Evolutionary conservation across 2,329 filamentous ascomycete genomes (phyloP).

Genomic region (Trichoderma pleuroti): DNA sequence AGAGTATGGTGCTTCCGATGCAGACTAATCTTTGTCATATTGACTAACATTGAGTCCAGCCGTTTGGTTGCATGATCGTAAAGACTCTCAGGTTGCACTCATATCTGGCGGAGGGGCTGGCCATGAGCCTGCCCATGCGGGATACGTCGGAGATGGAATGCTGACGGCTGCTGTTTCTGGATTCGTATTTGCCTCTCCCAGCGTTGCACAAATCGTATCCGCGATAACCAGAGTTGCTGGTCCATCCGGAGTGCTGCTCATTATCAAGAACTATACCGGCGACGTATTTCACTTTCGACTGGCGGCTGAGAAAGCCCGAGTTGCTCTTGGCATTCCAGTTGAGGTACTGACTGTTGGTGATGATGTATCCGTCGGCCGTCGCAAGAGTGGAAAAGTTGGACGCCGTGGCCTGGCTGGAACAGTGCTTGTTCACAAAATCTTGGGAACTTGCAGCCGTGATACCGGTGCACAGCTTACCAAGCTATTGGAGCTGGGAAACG

Average conservation of each 20-base stretch:
- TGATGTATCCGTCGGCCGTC: not conserved
- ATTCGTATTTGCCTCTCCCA: not conserved
- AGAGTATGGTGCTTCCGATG: not conserved
- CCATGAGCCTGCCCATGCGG: not conserved
- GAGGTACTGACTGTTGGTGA: not conserved
- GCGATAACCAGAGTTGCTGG: not conserved
- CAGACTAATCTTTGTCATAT: not conserved
- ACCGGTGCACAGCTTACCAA: not conserved
- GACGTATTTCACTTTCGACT: not conserved
- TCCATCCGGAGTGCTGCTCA: not conserved
- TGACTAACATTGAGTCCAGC: not conserved
- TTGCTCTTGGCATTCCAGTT: not conserved
- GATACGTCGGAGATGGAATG: slow-evolving; percentile 1
- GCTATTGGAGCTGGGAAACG: not conserved
- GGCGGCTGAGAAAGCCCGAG: not conserved
- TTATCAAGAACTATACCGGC: not conserved
- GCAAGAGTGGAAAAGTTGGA: not conserved
- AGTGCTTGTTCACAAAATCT: not conserved
- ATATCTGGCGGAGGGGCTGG: not conserved
- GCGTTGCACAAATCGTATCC: not conserved
- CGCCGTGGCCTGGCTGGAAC: not conserved
- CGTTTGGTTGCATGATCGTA: not conserved
- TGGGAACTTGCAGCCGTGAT: not conserved
- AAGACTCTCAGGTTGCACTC: not conserved
- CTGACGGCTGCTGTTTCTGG: not conserved